Evolutionary conservation across 139 green algal species (phyloP), one percentile per base, ranked within the genome.

Genomic region (Chlorella sp.): DNA sequence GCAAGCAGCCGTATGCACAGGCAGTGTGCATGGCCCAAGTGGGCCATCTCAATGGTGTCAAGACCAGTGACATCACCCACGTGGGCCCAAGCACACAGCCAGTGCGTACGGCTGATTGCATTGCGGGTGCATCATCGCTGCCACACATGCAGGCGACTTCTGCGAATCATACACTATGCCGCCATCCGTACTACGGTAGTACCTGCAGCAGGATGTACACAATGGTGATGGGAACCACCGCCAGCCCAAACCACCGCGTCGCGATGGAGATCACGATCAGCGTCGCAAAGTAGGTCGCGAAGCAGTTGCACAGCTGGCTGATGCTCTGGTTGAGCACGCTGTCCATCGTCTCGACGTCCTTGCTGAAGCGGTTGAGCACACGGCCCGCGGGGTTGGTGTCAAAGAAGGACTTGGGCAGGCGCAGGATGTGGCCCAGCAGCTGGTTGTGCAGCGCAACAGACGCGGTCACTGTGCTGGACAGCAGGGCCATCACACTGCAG

Each of bases 321-420:
- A 81, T 66, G 2, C 74, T 75, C 30, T 29, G 42, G 23, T 66
- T n/a, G 49, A 83, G 68, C 3, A 68, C 74, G 32, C 66, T 74
- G 79, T 97, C 91, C 78, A 97, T 90, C 49, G 91, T 87, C 70
- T 96, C 89, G 1, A 84, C 88, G 69, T 97, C 92, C 49, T 86
- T 82, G 78, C 70, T 88, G 83, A 97, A 97, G 35, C 93, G 81
- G 73, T 97, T 97, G 32, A 97, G 83, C 59, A 97, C 88, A 68
- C 93, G 91, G 42, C 93, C 93, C 76, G 90, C 83, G 2, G 93
- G 92, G 30, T 93, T 97, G 59, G 90, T 96, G 88, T 97, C 91
- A 72, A 97, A 97, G 83, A 97, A 97, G 31, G 77, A 33, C 80
- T 96, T 93, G 67, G 89, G 90, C 69, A 90, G 80, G 31, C 75